Percentiles rank a stretch among this genome's conserved stretches.
phyloP scores from a whole-genome alignment of 176 grass and related monocot species.

The Luzula sylvatica region DNA sequence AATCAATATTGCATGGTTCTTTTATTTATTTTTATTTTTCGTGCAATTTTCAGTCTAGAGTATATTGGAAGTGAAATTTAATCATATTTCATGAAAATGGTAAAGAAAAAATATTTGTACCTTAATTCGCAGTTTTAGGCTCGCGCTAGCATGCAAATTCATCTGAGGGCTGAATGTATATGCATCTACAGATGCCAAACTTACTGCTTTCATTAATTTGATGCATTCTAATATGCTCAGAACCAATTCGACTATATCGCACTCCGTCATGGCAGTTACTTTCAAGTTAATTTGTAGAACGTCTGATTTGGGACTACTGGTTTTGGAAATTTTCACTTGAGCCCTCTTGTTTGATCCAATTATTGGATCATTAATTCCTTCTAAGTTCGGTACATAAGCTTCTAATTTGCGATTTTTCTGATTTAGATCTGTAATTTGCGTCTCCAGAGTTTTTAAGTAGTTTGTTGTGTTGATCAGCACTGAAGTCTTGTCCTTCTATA shows the following conservation, averaged over 20 bases:
- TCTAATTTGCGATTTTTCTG: slow-evolving; percentile 78
- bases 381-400: slow-evolving; percentile 21
- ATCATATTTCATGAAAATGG: too few species aligned
- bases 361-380: neutral
- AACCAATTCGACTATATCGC: slow-evolving; percentile 61
- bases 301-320: neutral
- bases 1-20: too few species aligned
- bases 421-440: slow-evolving; percentile 60
- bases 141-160: slow-evolving; percentile 51
- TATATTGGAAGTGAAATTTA: too few species aligned
- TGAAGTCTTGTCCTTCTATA: slow-evolving; percentile 86
- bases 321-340: slow-evolving; percentile 40
- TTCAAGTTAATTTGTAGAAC: slow-evolving; percentile 42
- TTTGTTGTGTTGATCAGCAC: slow-evolving; percentile 58
- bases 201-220: slow-evolving; percentile 30
- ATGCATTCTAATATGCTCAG: slow-evolving; percentile 61
- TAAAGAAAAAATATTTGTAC: slow-evolving; percentile 15
- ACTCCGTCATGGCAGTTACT: slow-evolving; percentile 63
- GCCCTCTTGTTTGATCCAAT: slow-evolving; percentile 21
- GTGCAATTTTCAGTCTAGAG: too few species aligned
- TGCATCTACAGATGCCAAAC: slow-evolving; percentile 58
- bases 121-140: slow-evolving; percentile 60
- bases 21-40: too few species aligned
- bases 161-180: slow-evolving; percentile 57
- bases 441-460: slow-evolving; percentile 50